These are phyloP conservation scores for Rhizoctonia solani DNA, from an alignment of 1,284 basidiomycete genomes.

Conservation along the genomic window DNA sequence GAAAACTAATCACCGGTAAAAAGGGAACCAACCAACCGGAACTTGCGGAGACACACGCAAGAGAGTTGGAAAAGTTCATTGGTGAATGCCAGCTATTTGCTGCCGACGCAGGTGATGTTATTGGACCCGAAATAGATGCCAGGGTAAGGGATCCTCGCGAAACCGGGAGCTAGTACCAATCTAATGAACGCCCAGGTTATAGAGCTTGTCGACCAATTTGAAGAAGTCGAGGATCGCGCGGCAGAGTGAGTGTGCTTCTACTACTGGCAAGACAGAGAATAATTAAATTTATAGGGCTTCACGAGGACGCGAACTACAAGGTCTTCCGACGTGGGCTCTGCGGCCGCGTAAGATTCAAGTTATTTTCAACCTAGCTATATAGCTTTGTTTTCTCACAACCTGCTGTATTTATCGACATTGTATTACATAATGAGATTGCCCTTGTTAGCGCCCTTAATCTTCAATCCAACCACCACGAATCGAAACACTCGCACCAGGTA, in stretches of 20 bases:
- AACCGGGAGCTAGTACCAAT: not conserved
- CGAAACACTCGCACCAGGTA: conserved; percentile 11
- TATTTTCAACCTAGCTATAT: no score
- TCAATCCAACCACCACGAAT: conserved; percentile 1
- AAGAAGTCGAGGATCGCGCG: conserved; percentile 16
- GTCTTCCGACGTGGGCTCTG: not conserved
- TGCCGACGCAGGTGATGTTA: conserved; percentile 1
- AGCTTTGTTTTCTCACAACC: not conserved
- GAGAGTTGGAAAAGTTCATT: conserved; percentile 22
- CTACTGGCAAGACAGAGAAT: not conserved
- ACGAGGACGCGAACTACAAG: not conserved
- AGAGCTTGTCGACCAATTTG: conserved; percentile 15
- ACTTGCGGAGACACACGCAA: conserved; percentile 9
- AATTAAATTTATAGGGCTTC: not conserved
- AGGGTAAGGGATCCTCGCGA: not conserved
- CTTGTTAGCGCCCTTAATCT: not conserved
- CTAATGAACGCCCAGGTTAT: not conserved
- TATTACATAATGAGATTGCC: not conserved
- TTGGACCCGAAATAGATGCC: conserved; percentile 10
- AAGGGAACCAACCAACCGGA: conserved; percentile 33
- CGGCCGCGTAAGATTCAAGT: no score
- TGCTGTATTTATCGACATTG: not conserved
- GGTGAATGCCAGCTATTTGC: conserved; percentile 22
- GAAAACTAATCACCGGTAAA: not conserved
- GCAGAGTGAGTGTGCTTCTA: not conserved